Evolutionary conservation across 1,284 basidiomycete species (phyloP).

Genomic region (Trametes sp.): DNA sequence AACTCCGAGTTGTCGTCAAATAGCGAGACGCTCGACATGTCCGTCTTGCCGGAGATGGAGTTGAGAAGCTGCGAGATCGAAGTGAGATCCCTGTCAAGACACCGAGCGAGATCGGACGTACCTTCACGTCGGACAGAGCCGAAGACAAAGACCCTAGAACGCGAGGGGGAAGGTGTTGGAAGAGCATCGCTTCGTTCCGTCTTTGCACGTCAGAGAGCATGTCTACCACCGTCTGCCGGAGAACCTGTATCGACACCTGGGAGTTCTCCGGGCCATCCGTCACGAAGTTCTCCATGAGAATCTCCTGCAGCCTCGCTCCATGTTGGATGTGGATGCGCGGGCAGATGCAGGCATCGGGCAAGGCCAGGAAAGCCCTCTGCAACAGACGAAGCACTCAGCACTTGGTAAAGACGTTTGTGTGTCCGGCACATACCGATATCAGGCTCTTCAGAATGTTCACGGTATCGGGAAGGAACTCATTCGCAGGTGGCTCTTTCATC

Average conservation of each 20-base stretch:
- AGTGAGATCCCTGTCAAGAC: not conserved
- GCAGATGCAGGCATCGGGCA: slow-evolving; percentile 78
- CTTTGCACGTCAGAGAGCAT: slow-evolving; percentile 65
- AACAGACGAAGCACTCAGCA: not conserved
- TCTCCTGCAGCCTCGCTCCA: slow-evolving; percentile 52
- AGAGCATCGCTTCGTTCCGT: slow-evolving; percentile 82
- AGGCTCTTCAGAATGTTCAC: slow-evolving; percentile 60
- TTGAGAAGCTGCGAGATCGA: slow-evolving; percentile 71
- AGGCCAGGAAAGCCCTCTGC: slow-evolving; percentile 68
- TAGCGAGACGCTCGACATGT: slow-evolving; percentile 68
- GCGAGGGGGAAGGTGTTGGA: slow-evolving; percentile 69
- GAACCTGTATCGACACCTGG: slow-evolving; percentile 49
- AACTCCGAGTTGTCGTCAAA: slow-evolving; percentile 60
- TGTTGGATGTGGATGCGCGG: slow-evolving; percentile 71
- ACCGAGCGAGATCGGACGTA: slow-evolving; percentile 11
- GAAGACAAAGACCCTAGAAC: slow-evolving; percentile 52
- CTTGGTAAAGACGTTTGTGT: not conserved
- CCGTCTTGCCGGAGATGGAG: slow-evolving; percentile 76
- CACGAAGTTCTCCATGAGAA: slow-evolving; percentile 51
- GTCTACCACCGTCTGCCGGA: slow-evolving; percentile 55
- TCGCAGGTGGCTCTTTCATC: slow-evolving; percentile 46
- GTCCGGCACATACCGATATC: slow-evolving; percentile 57
- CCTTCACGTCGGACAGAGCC: slow-evolving; percentile 68
- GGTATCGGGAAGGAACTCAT: slow-evolving; percentile 64
- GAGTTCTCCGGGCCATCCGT: slow-evolving; percentile 44